phyloP scores from a whole-genome alignment of 2,329 filamentous ascomycete species.

The Fusarium praegraminearum region DNA sequence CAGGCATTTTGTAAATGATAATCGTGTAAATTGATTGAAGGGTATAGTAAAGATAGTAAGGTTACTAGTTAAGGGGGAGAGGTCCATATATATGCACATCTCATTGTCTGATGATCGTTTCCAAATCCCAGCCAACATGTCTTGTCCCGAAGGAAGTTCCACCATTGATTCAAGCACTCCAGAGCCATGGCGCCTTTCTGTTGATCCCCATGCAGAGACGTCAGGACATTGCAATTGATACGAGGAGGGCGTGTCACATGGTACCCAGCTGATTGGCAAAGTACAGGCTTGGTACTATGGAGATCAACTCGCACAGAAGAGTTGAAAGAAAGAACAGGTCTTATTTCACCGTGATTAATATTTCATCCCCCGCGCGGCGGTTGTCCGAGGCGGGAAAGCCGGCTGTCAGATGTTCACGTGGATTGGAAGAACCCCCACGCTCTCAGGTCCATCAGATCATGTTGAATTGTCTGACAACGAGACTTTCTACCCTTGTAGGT shows the following conservation, averaged over 20 bases:
- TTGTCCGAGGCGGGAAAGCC: slow-evolving; percentile 15
- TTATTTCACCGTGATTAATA: accelerated
- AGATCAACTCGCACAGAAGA: neutral
- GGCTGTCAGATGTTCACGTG: slow-evolving; percentile 16
- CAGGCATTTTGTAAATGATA: slow-evolving; percentile 16
- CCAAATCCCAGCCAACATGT: neutral
- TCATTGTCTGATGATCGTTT: slow-evolving; percentile 6
- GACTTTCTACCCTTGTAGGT: neutral
- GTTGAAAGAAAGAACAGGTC: neutral
- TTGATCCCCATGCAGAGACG: neutral
- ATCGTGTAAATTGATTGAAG: neutral
- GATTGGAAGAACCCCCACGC: slow-evolving; percentile 16
- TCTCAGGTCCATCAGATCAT: slow-evolving; percentile 26
- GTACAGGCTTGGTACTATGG: neutral
- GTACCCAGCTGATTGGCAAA: slow-evolving; percentile 9
- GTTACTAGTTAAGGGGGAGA: neutral
- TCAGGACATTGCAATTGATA: neutral
- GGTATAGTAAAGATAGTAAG: accelerated
- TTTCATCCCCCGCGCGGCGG: slow-evolving; percentile 19
- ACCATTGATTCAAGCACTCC: neutral
- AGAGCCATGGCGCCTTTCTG: neutral
- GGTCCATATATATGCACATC: slow-evolving; percentile 9
- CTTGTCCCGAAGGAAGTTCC: neutral
- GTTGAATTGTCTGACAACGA: slow-evolving; percentile 1
- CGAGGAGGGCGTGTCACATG: neutral